Percentiles rank a stretch among this genome's conserved stretches.
Evolutionary conservation across 1,284 basidiomycete genomes (phyloP).

Genomic region (Paramarasmius palmivorus): DNA sequence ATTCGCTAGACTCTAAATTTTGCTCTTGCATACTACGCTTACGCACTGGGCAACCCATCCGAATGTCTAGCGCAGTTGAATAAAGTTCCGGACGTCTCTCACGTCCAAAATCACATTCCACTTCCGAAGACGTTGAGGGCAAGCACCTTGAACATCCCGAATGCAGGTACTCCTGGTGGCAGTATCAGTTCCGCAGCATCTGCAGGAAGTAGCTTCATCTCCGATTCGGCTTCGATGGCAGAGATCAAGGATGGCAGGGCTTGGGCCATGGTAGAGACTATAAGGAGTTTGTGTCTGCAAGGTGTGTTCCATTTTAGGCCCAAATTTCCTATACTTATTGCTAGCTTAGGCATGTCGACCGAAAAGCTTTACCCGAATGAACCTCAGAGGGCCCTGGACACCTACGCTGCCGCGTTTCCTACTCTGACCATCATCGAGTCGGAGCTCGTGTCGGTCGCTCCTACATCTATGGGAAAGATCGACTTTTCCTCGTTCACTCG

Average conservation of each 20-base stretch:
- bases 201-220: slow-evolving; percentile 46
- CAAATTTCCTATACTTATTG: slow-evolving; percentile 3
- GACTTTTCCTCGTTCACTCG: slow-evolving; percentile 54
- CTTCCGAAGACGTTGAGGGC: slow-evolving; percentile 43
- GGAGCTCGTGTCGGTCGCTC: slow-evolving; percentile 45
- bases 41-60: slow-evolving; percentile 66
- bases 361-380: slow-evolving; percentile 50
- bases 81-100: slow-evolving; percentile 53
- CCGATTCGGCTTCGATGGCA: slow-evolving; percentile 38
- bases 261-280: slow-evolving; percentile 65
- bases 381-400: slow-evolving; percentile 46
- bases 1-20: slow-evolving; percentile 54
- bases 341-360: slow-evolving; percentile 43
- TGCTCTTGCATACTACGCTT: slow-evolving; percentile 74
- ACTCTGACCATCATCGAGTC: slow-evolving; percentile 52
- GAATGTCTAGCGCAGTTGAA: slow-evolving; percentile 63
- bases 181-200: slow-evolving; percentile 46
- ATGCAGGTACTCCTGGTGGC: slow-evolving; percentile 33
- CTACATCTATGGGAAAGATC: slow-evolving; percentile 35
- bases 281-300: slow-evolving; percentile 70
- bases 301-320: slow-evolving; percentile 41
- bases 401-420: slow-evolving; percentile 56
- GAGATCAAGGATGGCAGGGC: slow-evolving; percentile 64
- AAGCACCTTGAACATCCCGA: slow-evolving; percentile 31
- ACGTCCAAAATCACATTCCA: slow-evolving; percentile 52